Evolutionary conservation across 495 filamentous ascomycete genomes (phyloP), one percentile per base, ranked within the genome.

Genomic region (Massariosphaeria phaeospora): DNA sequence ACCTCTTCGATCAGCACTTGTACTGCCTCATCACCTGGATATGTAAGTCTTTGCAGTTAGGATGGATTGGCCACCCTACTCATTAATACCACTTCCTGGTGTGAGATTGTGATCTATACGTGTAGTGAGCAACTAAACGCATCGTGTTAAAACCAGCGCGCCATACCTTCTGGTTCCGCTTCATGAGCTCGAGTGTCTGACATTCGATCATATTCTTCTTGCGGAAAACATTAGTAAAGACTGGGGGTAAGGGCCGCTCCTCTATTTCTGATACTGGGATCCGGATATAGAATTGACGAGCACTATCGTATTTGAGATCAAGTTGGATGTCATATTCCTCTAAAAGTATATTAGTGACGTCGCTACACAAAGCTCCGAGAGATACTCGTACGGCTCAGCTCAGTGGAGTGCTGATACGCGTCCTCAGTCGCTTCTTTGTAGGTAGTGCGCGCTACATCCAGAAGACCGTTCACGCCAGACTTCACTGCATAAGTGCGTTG

Each of bases 401-500:
- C 75, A 41, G 79, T 72, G 2, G 89, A 76, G 52, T 91, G 77
- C 54, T 86, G 76, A 52, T 83, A 76, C 10, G 88, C 79, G 69
- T 95, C 88, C 50, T 82, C 79, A 31, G 80, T 91, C 5, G 80
- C 82, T 70, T 95, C 88, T 64, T 91, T 91, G 69, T 88, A 96
- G 3, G 84, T 87, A 54, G 86, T 82, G 34, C 91, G 79, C 41
- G 89, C 88, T 48, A 93, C 85, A 69, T 96, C 90, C 13, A 97
- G 77, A 2, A 96, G 76, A 24, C 87, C 88, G 64, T 91, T 89
- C 17, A 93, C 82, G 8, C 87, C 88, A 48, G 88, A 83, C 86
- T 85, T 93, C 31, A 98, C 81, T 46, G 93, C 93, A 70, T 95
- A 96, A 11, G 88, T 89, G 42, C 93, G 76, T 67, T 98, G 94